phyloP scores from a whole-genome alignment of 2,329 filamentous ascomycete species.

The Aspergillus cejpii region DNA sequence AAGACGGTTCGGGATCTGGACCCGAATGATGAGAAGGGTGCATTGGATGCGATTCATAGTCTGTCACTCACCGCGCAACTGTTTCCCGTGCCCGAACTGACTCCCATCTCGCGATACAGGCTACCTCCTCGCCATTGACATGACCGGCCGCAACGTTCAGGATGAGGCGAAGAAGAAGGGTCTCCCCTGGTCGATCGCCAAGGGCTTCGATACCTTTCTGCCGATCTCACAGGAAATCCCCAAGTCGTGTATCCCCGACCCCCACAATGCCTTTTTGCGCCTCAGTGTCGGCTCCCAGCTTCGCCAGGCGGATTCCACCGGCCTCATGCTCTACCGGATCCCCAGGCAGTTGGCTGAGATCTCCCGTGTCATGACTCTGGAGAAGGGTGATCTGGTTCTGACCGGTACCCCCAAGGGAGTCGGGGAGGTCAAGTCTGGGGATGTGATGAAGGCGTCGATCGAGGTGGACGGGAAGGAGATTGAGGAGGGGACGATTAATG shows the following conservation, averaged over 20 bases:
- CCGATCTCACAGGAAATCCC: constrained; percentile 76
- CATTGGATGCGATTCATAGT: constrained; percentile 77
- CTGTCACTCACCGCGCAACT: constrained; percentile 7
- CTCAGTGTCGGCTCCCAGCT: constrained; percentile 73
- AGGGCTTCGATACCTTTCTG: constrained; percentile 96
- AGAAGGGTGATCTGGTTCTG: constrained; percentile 84
- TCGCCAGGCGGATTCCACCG: constrained; percentile 81
- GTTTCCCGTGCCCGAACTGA: no score
- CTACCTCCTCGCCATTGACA: constrained; percentile 89
- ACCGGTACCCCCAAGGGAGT: constrained; percentile 98
- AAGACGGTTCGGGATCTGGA: constrained; percentile 70
- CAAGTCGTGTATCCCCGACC: constrained; percentile 73
- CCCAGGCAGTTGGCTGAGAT: constrained; percentile 85
- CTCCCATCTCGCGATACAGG: constrained; percentile 41
- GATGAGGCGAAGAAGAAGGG: constrained; percentile 96
- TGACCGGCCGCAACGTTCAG: constrained; percentile 93
- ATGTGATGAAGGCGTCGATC: constrained; percentile 79
- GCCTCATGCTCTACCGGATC: constrained; percentile 88
- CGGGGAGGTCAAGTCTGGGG: constrained; percentile 73
- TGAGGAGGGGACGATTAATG: constrained; percentile 76
- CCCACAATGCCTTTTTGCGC: constrained; percentile 80
- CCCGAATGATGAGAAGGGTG: constrained; percentile 65
- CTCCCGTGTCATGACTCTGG: constrained; percentile 86
- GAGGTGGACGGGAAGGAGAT: constrained; percentile 74
- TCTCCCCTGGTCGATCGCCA: constrained; percentile 90